Conservation (phyloP, 306 rosid species). For the Casuarina cunninghamiana region DNA sequence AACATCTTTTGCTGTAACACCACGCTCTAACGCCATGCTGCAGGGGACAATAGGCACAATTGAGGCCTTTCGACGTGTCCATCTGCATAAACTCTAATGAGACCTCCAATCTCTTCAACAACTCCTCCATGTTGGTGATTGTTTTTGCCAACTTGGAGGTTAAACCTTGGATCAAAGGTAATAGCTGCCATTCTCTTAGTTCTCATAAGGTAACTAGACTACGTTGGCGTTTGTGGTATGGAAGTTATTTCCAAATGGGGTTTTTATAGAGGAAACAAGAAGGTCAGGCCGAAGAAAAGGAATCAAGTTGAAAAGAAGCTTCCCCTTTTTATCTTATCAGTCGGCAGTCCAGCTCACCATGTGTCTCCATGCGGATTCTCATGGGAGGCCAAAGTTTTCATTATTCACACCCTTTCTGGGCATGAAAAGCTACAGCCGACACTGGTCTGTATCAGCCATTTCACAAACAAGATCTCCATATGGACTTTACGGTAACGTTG, state of each 20-base stretch:
- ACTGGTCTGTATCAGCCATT: background rate
- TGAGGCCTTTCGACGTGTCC: slow-evolving; percentile 68
- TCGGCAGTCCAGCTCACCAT: slow-evolving; percentile 26
- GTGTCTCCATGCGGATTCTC: slow-evolving; percentile 36
- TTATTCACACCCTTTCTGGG: background rate
- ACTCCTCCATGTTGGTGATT: slow-evolving; percentile 39
- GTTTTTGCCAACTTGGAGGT: slow-evolving; percentile 31
- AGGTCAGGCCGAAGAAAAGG: slow-evolving; percentile 16
- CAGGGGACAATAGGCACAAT: slow-evolving; percentile 59
- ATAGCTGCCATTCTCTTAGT: slow-evolving; percentile 55
- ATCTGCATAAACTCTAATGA: slow-evolving; percentile 59
- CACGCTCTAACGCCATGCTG: slow-evolving; percentile 36
- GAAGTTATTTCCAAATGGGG: slow-evolving; percentile 20
- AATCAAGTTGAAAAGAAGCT: slow-evolving; percentile 18
- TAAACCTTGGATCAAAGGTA: slow-evolving; percentile 47
- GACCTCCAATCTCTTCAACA: slow-evolving; percentile 72
- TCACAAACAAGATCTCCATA: background rate
- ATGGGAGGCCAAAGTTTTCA: slow-evolving; percentile 9
- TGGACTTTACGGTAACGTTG: background rate
- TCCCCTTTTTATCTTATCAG: slow-evolving; percentile 14
- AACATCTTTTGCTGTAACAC: slow-evolving; percentile 56
- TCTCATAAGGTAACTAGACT: slow-evolving; percentile 17
- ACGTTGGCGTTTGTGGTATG: slow-evolving; percentile 31
- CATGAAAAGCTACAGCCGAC: background rate
- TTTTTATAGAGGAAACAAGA: slow-evolving; percentile 52